Evolutionary conservation across 371 early-diverging fungal species (phyloP).

Genomic region (Haplosporangium sp.): DNA sequence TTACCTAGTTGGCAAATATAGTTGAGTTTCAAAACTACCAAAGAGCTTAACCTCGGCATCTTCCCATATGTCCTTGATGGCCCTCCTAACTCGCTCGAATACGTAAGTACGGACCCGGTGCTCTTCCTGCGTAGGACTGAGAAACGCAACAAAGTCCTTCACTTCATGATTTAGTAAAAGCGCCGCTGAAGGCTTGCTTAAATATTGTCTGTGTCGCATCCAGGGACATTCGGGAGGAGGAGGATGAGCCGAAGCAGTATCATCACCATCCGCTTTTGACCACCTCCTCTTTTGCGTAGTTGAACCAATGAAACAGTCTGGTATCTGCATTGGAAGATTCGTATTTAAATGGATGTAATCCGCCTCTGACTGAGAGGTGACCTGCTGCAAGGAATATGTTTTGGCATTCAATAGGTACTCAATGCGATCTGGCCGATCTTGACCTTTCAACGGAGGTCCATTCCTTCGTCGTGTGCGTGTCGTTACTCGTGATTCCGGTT

Average conservation of each 20-base stretch:
- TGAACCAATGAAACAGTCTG: too few species aligned
- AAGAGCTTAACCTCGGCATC: constrained; percentile 73
- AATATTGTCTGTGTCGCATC: constrained; percentile 47
- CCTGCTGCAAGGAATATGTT: too few species aligned
- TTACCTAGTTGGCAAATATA: constrained; percentile 87
- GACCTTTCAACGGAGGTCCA: background rate
- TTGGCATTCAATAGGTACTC: too few species aligned
- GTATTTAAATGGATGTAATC: too few species aligned
- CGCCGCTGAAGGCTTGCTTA: constrained; percentile 24
- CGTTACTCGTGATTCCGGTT: background rate
- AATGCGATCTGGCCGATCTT: background rate
- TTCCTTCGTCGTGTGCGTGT: too few species aligned
- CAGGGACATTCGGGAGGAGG: constrained; percentile 28
- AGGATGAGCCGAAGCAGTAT: too few species aligned
- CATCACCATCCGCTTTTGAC: too few species aligned
- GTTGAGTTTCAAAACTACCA: constrained; percentile 87
- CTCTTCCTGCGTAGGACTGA: constrained; percentile 86
- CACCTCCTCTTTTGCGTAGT: too few species aligned
- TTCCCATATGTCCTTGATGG: constrained; percentile 59
- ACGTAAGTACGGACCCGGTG: constrained; percentile 78
- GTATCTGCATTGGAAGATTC: too few species aligned
- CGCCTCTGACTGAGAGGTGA: too few species aligned
- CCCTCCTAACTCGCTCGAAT: constrained; percentile 67
- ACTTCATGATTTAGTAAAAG: constrained; percentile 75
- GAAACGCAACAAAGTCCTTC: constrained; percentile 77